Evolutionary conservation across 2,329 filamentous ascomycete species (phyloP).

Genomic region (Elsinoe perseae): DNA sequence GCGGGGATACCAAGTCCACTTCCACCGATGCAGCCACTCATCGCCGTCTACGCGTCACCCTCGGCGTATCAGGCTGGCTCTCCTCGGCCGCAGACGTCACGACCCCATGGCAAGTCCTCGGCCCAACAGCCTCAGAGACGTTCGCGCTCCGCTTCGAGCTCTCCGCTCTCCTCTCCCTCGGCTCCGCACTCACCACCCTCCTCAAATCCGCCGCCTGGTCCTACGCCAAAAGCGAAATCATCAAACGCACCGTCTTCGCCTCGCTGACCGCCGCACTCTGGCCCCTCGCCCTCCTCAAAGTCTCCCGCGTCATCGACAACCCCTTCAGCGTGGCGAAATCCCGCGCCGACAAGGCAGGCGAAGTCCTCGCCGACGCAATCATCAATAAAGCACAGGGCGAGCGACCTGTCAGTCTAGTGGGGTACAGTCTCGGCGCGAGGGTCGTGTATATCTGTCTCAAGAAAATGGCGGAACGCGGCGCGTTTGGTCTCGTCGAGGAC

Average conservation of each 20-base stretch:
- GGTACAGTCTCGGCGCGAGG: constrained; percentile 35
- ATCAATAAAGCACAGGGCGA: constrained; percentile 37
- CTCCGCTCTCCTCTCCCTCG: constrained; percentile 67
- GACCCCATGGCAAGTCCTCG: constrained; percentile 70
- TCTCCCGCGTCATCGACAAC: constrained; percentile 36
- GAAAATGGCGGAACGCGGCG: constrained; percentile 65
- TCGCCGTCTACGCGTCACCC: constrained; percentile 61
- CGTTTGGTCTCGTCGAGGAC: constrained; percentile 76
- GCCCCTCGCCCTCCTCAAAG: constrained; percentile 41
- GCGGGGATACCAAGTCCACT: constrained; percentile 46
- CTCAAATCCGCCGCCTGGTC: constrained; percentile 76
- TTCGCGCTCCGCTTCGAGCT: constrained; percentile 82
- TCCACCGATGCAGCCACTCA: constrained; percentile 35
- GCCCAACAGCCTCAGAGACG: constrained; percentile 59
- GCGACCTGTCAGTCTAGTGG: constrained; percentile 33
- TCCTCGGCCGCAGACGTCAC: constrained; percentile 63
- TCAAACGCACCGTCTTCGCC: constrained; percentile 51
- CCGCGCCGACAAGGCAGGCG: constrained; percentile 33
- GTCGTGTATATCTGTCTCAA: constrained; percentile 78
- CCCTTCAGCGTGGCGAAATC: constrained; percentile 34
- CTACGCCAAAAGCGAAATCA: constrained; percentile 64
- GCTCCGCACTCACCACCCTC: constrained; percentile 67
- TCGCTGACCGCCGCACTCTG: constrained; percentile 42
- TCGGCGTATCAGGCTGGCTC: constrained; percentile 78
- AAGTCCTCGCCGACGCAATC: constrained; percentile 35